Evolutionary conservation across 73 alveolate species (phyloP).

Genomic region (Tetrahymena malaccensis): DNA sequence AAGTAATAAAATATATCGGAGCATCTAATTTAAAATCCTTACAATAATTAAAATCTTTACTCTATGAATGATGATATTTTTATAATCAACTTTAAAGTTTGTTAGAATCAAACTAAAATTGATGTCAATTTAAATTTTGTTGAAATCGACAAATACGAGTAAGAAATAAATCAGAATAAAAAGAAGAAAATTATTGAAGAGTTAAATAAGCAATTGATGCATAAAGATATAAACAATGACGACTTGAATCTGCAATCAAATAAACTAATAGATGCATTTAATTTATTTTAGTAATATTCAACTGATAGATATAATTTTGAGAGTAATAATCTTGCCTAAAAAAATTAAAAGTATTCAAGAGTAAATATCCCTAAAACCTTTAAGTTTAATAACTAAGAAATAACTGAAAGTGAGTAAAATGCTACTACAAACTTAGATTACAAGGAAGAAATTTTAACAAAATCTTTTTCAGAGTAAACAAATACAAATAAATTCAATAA

Average conservation of each 20-base stretch:
- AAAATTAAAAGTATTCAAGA: too few relatives aligned
- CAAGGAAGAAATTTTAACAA: neutral
- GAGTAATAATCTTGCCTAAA: neutral
- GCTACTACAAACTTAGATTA: neutral
- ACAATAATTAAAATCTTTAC: neutral
- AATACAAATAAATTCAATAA: neutral
- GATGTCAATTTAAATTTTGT: neutral
- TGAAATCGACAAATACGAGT: neutral
- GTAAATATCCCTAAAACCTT: too few relatives aligned
- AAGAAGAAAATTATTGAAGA: neutral
- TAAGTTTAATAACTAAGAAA: neutral
- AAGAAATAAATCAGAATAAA: neutral
- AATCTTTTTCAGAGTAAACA: neutral
- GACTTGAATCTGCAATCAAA: too few relatives aligned
- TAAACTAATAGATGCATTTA: neutral
- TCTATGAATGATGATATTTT: neutral
- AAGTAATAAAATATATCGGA: neutral
- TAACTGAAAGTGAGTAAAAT: neutral
- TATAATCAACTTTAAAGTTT: neutral
- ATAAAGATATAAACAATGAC: neutral
- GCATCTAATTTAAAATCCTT: neutral
- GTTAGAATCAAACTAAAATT: neutral
- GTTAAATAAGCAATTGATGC: neutral
- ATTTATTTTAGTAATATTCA: neutral
- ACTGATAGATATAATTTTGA: neutral